Percentiles rank a stretch among this genome's conserved stretches.
Conservation (phyloP, 352 stramenopile species). For the Pythium grandisporangium region DNA sequence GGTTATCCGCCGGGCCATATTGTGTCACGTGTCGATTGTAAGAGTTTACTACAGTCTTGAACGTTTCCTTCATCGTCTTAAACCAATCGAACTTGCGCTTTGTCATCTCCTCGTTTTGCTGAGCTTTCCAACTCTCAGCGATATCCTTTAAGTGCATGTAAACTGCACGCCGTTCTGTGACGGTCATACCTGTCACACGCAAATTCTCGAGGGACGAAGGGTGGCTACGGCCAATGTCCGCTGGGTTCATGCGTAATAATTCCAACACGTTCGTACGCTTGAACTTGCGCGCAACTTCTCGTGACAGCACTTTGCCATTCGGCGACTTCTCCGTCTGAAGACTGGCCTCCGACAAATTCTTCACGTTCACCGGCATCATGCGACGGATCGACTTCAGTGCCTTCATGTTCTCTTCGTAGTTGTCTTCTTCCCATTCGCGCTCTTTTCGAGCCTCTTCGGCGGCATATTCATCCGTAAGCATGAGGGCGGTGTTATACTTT, state of each 20-base stretch:
- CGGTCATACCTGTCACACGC: constrained; percentile 84
- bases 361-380: constrained; percentile 90
- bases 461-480: constrained; percentile 90
- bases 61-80: constrained; percentile 87
- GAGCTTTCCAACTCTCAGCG: constrained; percentile 79
- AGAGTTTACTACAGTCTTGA: constrained; percentile 88
- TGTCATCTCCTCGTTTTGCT: constrained; percentile 88
- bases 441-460: constrained; percentile 87
- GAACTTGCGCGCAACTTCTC: constrained; percentile 83
- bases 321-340: constrained; percentile 54
- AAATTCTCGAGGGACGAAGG: constrained; percentile 87
- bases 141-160: constrained; percentile 84
- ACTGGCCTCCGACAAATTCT: constrained; percentile 86
- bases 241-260: constrained; percentile 79
- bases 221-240: constrained; percentile 84
- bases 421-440: constrained; percentile 88
- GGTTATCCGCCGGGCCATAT: constrained; percentile 84
- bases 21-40: constrained; percentile 88
- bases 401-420: constrained; percentile 78
- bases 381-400: constrained; percentile 84
- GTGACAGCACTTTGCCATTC: constrained; percentile 69
- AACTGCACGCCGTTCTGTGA: constrained; percentile 85
- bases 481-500: constrained; percentile 89
- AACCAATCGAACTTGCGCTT: constrained; percentile 91
- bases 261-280: constrained; percentile 91